phyloP scores from a whole-genome alignment of 2,329 filamentous ascomycete species.

The Tolypocladium ovalisporum region DNA sequence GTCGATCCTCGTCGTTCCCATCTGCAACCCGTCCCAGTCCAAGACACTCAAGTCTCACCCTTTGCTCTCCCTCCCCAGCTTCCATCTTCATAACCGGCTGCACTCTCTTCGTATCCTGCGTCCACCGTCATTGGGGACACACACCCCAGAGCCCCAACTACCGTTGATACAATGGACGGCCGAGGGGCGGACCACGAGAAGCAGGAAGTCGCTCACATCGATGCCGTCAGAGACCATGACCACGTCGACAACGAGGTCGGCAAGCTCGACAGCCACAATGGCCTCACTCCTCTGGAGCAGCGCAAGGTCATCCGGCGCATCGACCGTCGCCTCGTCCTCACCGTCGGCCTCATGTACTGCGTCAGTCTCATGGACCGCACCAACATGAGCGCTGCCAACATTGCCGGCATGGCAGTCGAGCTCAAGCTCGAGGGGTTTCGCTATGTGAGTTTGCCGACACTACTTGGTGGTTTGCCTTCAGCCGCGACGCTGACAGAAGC shows the following conservation, averaged over 20 bases:
- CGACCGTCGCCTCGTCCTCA: conserved; percentile 53
- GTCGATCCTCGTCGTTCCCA: neutral
- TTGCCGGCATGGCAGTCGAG: conserved; percentile 51
- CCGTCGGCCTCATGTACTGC: conserved; percentile 59
- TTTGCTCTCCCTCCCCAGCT: neutral
- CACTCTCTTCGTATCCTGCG: neutral
- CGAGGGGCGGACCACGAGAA: conserved; percentile 11
- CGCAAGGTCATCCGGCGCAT: conserved; percentile 57
- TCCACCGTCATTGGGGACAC: neutral
- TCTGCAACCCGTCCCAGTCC: neutral
- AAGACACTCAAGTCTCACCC: neutral
- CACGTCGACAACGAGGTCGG: conserved; percentile 16
- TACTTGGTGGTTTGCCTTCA: neutral
- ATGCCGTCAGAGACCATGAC: conserved; percentile 10
- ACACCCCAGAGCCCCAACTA: neutral
- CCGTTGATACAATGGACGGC: conserved; percentile 10
- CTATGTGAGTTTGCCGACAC: conserved; percentile 23
- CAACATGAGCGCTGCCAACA: conserved; percentile 61
- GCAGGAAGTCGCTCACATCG: conserved; percentile 15
- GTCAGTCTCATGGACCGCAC: conserved; percentile 70
- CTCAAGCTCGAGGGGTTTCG: conserved; percentile 33
- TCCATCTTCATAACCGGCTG: neutral
- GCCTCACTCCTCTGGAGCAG: conserved; percentile 51
- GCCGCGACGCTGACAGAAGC: neutral
- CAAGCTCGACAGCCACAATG: conserved; percentile 26